Conservation (phyloP, 306 rosid genomes). For the Echinosophora koreensis region DNA sequence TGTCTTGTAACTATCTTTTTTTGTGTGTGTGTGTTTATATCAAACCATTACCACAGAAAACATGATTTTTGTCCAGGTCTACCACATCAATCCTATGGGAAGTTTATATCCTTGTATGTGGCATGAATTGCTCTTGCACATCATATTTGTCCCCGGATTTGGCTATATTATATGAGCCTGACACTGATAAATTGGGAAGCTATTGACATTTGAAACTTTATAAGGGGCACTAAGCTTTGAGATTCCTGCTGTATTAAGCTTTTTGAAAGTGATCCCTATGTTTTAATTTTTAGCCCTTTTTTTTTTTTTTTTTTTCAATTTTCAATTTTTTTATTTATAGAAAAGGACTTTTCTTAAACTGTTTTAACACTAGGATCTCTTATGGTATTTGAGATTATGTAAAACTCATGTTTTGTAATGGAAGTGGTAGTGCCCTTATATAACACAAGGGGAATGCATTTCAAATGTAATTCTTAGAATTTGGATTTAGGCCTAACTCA, state of each 20-base stretch:
- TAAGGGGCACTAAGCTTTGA: background rate
- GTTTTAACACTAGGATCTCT: background rate
- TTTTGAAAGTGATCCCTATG: slow-evolving; percentile 25
- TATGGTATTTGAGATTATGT: slow-evolving; percentile 4
- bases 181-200: background rate
- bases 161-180: slow-evolving; percentile 5
- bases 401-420: slow-evolving; percentile 6
- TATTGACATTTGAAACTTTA: background rate
- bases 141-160: slow-evolving; percentile 24
- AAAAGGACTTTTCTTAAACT: background rate
- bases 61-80: background rate
- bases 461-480: background rate
- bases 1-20: too few species aligned
- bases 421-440: slow-evolving; percentile 24
- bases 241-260: background rate
- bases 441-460: background rate
- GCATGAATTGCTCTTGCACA: slow-evolving; percentile 34
- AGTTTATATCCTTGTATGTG: slow-evolving; percentile 13
- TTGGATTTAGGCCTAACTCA: too few species aligned
- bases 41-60: background rate
- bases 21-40: too few species aligned
- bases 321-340: too few species aligned
- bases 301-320: too few species aligned
- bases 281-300: background rate
- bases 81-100: background rate